phyloP scores from a whole-genome alignment of 495 filamentous ascomycete species.

The Amniculicola lignicola region DNA sequence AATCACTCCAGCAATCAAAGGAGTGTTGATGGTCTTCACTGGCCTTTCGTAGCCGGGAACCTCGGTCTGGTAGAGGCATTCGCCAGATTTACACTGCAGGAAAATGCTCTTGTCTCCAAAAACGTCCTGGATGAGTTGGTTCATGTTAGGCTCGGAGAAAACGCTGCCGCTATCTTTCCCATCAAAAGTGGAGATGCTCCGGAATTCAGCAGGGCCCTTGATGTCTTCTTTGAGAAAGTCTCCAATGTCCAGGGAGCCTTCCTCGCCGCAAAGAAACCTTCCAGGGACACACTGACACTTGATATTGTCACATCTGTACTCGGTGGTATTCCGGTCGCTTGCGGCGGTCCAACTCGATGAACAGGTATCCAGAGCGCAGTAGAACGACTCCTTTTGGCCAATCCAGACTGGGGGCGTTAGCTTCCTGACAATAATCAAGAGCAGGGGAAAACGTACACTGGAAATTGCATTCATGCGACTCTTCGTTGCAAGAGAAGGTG shows the following conservation, averaged over 20 bases:
- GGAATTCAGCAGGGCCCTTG: slow-evolving; percentile 80
- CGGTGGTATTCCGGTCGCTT: slow-evolving; percentile 71
- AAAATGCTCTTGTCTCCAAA: slow-evolving; percentile 90
- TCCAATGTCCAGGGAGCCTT: slow-evolving; percentile 84
- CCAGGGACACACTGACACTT: slow-evolving; percentile 83
- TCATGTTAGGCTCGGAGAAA: slow-evolving; percentile 88
- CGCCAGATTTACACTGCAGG: slow-evolving; percentile 76
- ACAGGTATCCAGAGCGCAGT: slow-evolving; percentile 83
- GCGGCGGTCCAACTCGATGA: slow-evolving; percentile 64
- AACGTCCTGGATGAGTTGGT: slow-evolving; percentile 76
- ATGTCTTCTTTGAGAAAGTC: slow-evolving; percentile 80
- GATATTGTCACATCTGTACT: slow-evolving; percentile 79
- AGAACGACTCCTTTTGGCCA: slow-evolving; percentile 89
- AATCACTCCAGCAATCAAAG: slow-evolving; percentile 91
- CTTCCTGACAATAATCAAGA: not conserved
- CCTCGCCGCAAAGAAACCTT: slow-evolving; percentile 88
- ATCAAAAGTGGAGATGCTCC: slow-evolving; percentile 60
- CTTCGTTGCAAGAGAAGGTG: slow-evolving; percentile 85
- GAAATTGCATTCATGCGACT: slow-evolving; percentile 75
- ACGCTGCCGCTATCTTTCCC: slow-evolving; percentile 61
- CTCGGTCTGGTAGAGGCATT: slow-evolving; percentile 88
- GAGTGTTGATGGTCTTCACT: slow-evolving; percentile 94
- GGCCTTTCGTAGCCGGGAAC: slow-evolving; percentile 86
- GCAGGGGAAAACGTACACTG: slow-evolving; percentile 63
- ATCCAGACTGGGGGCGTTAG: slow-evolving; percentile 77